Conservation (phyloP, 2,329 filamentous ascomycete species). For the Apiospora sp. region DNA sequence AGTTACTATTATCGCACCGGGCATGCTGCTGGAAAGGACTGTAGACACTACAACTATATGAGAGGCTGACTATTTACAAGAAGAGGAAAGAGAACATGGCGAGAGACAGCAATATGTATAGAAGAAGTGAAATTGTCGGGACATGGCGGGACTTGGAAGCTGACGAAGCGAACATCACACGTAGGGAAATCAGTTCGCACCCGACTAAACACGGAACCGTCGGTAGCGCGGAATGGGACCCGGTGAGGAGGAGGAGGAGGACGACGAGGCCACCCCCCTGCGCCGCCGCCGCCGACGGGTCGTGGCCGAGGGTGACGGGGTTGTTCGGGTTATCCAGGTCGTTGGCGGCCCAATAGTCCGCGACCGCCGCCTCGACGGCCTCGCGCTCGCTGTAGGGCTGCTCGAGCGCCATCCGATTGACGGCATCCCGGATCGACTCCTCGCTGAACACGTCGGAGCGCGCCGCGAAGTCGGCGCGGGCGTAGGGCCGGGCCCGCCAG, state of each 20-base stretch:
- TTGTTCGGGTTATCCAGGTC: conserved; percentile 33
- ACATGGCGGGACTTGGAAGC: too few relatives aligned
- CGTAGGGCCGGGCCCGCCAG: conserved; percentile 45
- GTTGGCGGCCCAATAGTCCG: conserved; percentile 41
- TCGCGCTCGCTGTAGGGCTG: conserved; percentile 45
- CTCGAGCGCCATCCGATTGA: conserved; percentile 42
- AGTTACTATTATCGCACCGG: not conserved
- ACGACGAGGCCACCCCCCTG: too few relatives aligned
- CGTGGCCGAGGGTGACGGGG: conserved; percentile 14
- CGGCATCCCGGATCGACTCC: conserved; percentile 38
- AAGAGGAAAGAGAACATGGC: not conserved
- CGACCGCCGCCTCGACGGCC: conserved; percentile 40
- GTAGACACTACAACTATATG: not conserved
- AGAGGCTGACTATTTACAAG: not conserved
- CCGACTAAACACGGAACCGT: not conserved
- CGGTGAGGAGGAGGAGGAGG: too few relatives aligned
- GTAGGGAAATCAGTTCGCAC: not conserved
- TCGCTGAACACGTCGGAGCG: conserved; percentile 37
- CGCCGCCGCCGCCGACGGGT: not conserved
- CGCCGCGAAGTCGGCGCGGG: conserved; percentile 35
- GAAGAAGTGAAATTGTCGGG: not conserved
- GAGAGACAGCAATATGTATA: not conserved
- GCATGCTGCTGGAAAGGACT: not conserved
- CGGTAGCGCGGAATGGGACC: conserved; percentile 18
- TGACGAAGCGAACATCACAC: not conserved